Evolutionary conservation across 2,329 filamentous ascomycete species (phyloP), one percentile per base, ranked within the genome.

Genomic region (Trichoderma arundinaceum): DNA sequence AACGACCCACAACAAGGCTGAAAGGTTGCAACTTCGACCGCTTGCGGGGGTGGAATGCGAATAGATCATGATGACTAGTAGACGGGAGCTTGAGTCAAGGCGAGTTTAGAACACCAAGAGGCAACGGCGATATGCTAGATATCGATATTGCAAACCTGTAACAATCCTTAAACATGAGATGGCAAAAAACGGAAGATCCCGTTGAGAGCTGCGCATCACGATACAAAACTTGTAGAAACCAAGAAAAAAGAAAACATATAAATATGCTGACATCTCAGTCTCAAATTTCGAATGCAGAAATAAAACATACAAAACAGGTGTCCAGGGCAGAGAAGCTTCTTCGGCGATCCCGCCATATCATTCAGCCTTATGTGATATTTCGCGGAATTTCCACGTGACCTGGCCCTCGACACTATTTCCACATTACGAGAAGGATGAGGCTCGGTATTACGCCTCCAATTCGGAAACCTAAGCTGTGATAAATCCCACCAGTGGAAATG

Each of bases 401-500:
- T 3, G 32, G 32, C 10, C 56, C 10, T 28, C 4, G 15, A 33
- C 19, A 43, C 54, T 46, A 28, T 58, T n/a, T 51, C 48, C 28
- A 32, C 48, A n/a, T 44, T 44, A 58, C 56, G 56, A 59, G 56
- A 46, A 60, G 57, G 57, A 60, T 60, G 57, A 60, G 57, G 57
- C 57, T 60, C 44, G 57, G 57, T 41, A 51, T 60, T 60, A 32
- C 57, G 33, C 43, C 52, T 49, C 57, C 33, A 60, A 48, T 33
- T 60, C 44, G 57, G 57, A 49, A 49, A 28, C 43, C 43, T 19
- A 49, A 60, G 43, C 57, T n/a, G n/a, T 28, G 17, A 19, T 22
- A 22, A 28, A 19, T 41, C 32, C 57, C 57, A 60, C 57, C 43
- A 60, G 57, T 60, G 57, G 57, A 33, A 60, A 60, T 48, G 57